Conservation (phyloP, 106 monocot genomes). For the Dioscorea dumetorum region DNA sequence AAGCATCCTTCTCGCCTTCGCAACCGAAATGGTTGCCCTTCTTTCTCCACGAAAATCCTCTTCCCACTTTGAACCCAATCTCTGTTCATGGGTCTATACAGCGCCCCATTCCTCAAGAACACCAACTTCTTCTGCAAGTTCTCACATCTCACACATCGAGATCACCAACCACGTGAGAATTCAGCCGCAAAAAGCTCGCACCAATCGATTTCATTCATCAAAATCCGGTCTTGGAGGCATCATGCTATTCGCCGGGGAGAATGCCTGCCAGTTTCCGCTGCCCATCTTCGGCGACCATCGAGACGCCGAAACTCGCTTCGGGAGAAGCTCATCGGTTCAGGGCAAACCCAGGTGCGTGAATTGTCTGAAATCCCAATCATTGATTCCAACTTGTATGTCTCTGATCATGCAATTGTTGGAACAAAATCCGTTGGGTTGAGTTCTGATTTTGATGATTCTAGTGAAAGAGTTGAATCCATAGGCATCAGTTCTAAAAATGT, state of each 20-base stretch:
- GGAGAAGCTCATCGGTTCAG: slow-evolving; percentile 34
- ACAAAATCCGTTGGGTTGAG: not conserved
- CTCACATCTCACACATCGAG: not conserved
- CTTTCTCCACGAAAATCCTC: no score
- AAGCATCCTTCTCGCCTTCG: no score
- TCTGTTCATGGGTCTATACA: slow-evolving; percentile 9
- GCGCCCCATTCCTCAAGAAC: not conserved
- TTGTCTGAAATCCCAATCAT: not conserved
- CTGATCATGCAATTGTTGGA: not conserved
- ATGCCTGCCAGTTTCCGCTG: not conserved
- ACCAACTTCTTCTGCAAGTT: slow-evolving; percentile 23
- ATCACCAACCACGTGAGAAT: not conserved
- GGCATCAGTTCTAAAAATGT: not conserved
- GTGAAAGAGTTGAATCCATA: not conserved
- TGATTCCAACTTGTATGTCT: not conserved
- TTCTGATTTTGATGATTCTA: slow-evolving; percentile 7
- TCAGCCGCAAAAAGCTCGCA: not conserved
- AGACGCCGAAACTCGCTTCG: slow-evolving; percentile 46
- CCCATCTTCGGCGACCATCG: slow-evolving; percentile 9
- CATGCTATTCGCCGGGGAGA: not conserved
- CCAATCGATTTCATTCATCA: slow-evolving; percentile 12
- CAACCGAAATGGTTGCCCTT: no score
- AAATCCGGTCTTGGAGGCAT: slow-evolving; percentile 12
- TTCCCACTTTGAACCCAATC: no score
- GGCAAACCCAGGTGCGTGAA: slow-evolving; percentile 24